A percentile compares a stretch with the other conserved stretches of the same genome.
Evolutionary conservation across 2,329 filamentous ascomycete genomes (phyloP).

Genomic region (Beauveria brongniartii): DNA sequence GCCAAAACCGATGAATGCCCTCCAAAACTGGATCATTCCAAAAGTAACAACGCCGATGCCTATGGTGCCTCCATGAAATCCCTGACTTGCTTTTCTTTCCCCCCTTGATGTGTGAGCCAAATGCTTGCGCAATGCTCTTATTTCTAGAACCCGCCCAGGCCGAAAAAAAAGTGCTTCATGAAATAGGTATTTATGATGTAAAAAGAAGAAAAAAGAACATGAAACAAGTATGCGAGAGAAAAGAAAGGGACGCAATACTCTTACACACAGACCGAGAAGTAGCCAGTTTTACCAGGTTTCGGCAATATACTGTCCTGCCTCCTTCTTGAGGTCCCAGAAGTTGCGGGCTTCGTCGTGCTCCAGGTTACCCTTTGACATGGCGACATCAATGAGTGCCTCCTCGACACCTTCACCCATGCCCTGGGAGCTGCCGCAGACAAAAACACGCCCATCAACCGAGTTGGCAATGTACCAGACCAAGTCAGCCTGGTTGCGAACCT

Average conservation of each 20-base stretch:
- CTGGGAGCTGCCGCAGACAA: constrained; percentile 90
- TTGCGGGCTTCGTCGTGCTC: constrained; percentile 71
- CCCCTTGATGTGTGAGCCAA: not conserved
- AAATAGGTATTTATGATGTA: not conserved
- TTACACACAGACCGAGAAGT: not conserved
- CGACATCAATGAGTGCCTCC: constrained; percentile 76
- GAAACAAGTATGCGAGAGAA: not conserved
- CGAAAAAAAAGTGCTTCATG: not conserved
- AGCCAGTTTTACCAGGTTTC: constrained; percentile 52
- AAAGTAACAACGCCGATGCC: constrained; percentile 1
- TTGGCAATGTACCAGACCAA: constrained; percentile 99
- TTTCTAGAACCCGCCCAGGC: not conserved
- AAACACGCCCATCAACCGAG: constrained; percentile 87
- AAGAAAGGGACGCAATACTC: not conserved
- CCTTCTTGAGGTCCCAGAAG: constrained; percentile 90
- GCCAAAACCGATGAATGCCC: not conserved
- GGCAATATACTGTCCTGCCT: constrained; percentile 90
- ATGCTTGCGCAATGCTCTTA: constrained; percentile 8
- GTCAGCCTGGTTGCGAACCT: constrained; percentile 83
- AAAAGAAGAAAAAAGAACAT: not conserved
- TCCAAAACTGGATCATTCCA: not conserved
- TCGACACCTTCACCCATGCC: constrained; percentile 96
- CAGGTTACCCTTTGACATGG: constrained; percentile 86
- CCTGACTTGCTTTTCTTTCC: not conserved
- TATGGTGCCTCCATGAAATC: constrained; percentile 3